Conservation (phyloP, 2,329 filamentous ascomycete species). For the Clarireedia hainanense region DNA sequence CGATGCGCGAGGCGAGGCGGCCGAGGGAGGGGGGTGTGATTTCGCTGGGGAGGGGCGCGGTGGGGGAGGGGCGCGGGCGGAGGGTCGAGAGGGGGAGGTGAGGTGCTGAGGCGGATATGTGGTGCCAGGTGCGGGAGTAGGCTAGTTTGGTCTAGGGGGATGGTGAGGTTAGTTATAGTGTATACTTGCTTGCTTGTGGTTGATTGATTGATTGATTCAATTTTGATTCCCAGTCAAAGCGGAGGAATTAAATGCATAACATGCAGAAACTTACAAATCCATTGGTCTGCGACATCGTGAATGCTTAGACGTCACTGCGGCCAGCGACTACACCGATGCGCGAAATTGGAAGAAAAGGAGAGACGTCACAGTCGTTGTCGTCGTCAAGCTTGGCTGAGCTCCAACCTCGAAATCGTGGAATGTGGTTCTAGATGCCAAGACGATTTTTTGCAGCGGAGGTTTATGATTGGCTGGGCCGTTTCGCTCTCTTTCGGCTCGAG, state of each 20-base stretch:
- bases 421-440: constrained; percentile 8
- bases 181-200: no score
- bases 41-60: constrained; percentile 32
- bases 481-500: background rate
- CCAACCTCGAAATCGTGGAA: background rate
- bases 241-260: background rate
- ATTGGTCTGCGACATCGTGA: constrained; percentile 68
- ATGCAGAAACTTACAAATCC: constrained; percentile 52
- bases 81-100: constrained; percentile 49
- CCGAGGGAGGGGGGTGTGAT: constrained; percentile 73
- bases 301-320: constrained; percentile 13
- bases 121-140: constrained; percentile 95
- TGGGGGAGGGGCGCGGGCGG: constrained; percentile 32
- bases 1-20: constrained; percentile 81
- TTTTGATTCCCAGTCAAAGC: no score
- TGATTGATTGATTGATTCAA: no score
- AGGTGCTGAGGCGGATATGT: constrained; percentile 62
- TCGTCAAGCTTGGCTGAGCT: background rate
- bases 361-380: constrained; percentile 5
- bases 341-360: background rate
- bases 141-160: constrained; percentile 74
- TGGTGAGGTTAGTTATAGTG: background rate
- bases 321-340: constrained; percentile 10
- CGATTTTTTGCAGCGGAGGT: constrained; percentile 1
- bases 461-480: constrained; percentile 2